phyloP scores from a whole-genome alignment of 495 filamentous ascomycete species.

The Aspergillus nidulans region DNA sequence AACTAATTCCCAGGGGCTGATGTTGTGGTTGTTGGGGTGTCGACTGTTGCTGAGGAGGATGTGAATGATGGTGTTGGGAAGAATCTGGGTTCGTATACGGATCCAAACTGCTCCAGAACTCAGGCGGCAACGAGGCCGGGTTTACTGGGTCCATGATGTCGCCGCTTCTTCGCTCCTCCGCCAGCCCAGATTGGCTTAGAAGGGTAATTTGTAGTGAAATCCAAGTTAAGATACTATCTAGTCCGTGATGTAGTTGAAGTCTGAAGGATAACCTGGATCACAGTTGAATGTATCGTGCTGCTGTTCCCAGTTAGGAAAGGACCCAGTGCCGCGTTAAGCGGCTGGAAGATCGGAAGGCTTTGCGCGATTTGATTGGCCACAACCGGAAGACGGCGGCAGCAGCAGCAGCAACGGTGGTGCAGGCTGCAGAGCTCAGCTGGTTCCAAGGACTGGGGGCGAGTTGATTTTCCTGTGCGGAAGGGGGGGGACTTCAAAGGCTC shows the following conservation, averaged over 20 bases:
- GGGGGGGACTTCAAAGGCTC: neutral
- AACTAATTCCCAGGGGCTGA: constrained; percentile 31
- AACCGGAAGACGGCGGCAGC: neutral
- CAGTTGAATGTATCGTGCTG: constrained; percentile 12
- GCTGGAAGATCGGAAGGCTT: neutral
- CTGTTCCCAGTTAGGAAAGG: constrained; percentile 9
- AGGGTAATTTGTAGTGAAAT: neutral
- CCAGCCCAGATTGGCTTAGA: constrained; percentile 10
- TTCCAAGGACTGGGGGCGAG: neutral
- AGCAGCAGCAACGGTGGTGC: constrained; percentile 7
- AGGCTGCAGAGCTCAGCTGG: neutral
- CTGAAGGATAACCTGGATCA: constrained; percentile 1
- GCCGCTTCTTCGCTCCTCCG: constrained; percentile 8
- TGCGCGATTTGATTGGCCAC: constrained; percentile 14
- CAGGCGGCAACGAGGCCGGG: constrained; percentile 24
- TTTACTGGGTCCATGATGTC: constrained; percentile 39
- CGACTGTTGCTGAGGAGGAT: constrained; percentile 23
- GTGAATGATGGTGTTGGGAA: constrained; percentile 22
- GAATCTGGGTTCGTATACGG: constrained; percentile 26
- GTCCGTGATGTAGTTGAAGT: constrained; percentile 1
- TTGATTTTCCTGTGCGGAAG: neutral
- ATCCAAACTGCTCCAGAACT: constrained; percentile 41
- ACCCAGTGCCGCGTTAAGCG: constrained; percentile 11
- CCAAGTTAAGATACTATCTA: constrained; percentile 15
- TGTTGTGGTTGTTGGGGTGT: constrained; percentile 19